Conservation (phyloP, 1,284 basidiomycete species). For the Pseudozyma tsukubaensis region DNA sequence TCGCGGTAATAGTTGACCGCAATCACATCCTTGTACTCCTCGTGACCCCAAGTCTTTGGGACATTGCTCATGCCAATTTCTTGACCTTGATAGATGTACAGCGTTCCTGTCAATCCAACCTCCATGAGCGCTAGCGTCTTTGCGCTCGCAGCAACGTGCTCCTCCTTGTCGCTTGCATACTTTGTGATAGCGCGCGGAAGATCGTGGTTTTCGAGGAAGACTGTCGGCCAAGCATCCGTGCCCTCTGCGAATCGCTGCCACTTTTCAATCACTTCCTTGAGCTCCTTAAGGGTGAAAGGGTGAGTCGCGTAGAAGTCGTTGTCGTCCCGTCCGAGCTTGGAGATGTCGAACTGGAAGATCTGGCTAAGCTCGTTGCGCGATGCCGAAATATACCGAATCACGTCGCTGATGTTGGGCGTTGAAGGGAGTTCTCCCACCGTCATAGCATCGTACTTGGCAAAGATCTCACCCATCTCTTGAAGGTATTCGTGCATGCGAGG, state of each 20-base stretch:
- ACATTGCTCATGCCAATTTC: conserved; percentile 77
- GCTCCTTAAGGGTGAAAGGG: conserved; percentile 74
- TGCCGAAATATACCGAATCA: conserved; percentile 76
- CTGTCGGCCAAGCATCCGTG: conserved; percentile 40
- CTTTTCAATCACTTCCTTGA: conserved; percentile 74
- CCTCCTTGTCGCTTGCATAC: conserved; percentile 75
- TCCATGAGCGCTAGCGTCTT: conserved; percentile 78
- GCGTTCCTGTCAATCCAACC: conserved; percentile 75
- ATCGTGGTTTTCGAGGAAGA: conserved; percentile 76
- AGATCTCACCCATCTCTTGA: conserved; percentile 74
- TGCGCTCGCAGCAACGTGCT: conserved; percentile 74
- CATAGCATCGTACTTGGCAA: conserved; percentile 71
- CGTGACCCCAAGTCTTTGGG: conserved; percentile 75
- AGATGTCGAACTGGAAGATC: conserved; percentile 75
- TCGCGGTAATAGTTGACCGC: conserved; percentile 43
- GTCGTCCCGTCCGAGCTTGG: conserved; percentile 71
- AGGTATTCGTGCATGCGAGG: conserved; percentile 75
- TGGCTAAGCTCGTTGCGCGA: conserved; percentile 75
- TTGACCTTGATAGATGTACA: conserved; percentile 78
- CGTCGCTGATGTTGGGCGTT: conserved; percentile 70
- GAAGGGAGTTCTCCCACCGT: conserved; percentile 76
- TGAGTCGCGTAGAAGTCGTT: conserved; percentile 70
- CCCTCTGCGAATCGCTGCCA: conserved; percentile 72
- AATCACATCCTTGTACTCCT: conserved; percentile 70
- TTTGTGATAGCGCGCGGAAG: conserved; percentile 75